Percentiles rank a stretch among this genome's conserved stretches.
Conservation (phyloP, 345 rosid species). For the Citrus maxima region DNA sequence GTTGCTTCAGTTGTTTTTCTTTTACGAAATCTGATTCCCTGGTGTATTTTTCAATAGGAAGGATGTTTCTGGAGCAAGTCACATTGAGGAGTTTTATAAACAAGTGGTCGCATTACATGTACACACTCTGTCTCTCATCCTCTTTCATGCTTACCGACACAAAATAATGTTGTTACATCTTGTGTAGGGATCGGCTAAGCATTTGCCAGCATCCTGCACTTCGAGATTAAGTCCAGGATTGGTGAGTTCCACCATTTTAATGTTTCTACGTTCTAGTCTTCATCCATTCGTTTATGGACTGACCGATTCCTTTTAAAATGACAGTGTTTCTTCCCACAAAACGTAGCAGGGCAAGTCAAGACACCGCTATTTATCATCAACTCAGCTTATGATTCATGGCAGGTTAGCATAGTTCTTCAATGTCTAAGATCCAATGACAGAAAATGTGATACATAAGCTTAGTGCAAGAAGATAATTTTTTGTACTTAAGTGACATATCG, state of each 20-base stretch:
- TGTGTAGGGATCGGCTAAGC: slow-evolving; percentile 75
- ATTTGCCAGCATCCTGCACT: slow-evolving; percentile 75
- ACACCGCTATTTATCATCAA: slow-evolving; percentile 85
- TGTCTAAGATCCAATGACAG: background rate
- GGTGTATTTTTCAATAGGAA: slow-evolving; percentile 39
- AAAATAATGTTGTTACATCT: background rate
- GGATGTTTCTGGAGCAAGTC: slow-evolving; percentile 68
- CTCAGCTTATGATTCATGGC: slow-evolving; percentile 95
- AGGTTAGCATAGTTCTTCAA: slow-evolving; percentile 45
- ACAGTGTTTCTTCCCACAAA: slow-evolving; percentile 97
- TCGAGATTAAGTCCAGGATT: slow-evolving; percentile 55
- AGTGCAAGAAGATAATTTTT: background rate
- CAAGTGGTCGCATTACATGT: slow-evolving; percentile 85
- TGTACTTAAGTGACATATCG: background rate
- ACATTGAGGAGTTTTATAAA: slow-evolving; percentile 52
- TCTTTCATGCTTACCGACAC: background rate
- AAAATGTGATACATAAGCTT: background rate
- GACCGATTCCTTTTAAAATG: slow-evolving; percentile 5
- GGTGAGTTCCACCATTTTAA: slow-evolving; percentile 30
- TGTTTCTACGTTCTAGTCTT: background rate
- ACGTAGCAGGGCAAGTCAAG: slow-evolving; percentile 46
- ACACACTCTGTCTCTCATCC: slow-evolving; percentile 7
- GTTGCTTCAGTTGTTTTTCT: background rate
- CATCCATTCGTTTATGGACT: slow-evolving; percentile 1
- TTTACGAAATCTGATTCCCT: slow-evolving; percentile 11